Evolutionary conservation across 306 rosid genomes (phyloP), one percentile per base, ranked within the genome.

Genomic region (Nissolia schottii): DNA sequence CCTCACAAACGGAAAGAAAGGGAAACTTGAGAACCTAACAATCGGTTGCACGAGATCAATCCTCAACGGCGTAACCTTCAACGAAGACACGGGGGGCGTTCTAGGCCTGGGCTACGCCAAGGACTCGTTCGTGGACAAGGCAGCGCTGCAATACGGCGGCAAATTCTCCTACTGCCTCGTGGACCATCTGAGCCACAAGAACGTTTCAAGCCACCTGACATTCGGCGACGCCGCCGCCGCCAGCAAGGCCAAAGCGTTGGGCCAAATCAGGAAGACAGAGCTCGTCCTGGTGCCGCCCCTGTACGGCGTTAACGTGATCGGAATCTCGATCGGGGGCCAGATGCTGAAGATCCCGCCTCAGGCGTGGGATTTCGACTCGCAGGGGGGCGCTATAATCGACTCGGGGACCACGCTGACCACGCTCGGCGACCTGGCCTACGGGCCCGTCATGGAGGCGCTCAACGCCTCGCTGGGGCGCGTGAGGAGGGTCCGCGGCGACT

Each of bases 81-180:
- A 10, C 11, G 79, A 71, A 5, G 29, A 63, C 2, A 64, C 86
- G 3, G 86, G 91, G 71, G 98, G 98, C 14, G 74, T 91, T 28
- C 48, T 94, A 55, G 98, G 95, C 0, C 67, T 94, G 43, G 92
- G 96, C 20, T 31, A 61, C 16, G 29, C 79, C n/a, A 34, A 56
- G 5, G 64, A 77, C 72, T 63, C 92, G 1, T 91, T 94, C 56
- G 62, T 86, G 0, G 23, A 67, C 6, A 84, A 59, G 70, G 85
- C 89, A n/a, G 67, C 74, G 9, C 2, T 19, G 5, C 11, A 66
- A 54, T 79, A 62, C 48, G 86, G 88, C 65, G 85, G 83, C 71
- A 88, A 80, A 45, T 85, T 94, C 71, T 83, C 98, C 0, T 94
- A 94, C 50, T 94, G 98, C 78, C 79, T 94, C 0, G 86, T 91